Conservation (phyloP, 805 yeast genomes). For the Huiozyma sinensis region DNA sequence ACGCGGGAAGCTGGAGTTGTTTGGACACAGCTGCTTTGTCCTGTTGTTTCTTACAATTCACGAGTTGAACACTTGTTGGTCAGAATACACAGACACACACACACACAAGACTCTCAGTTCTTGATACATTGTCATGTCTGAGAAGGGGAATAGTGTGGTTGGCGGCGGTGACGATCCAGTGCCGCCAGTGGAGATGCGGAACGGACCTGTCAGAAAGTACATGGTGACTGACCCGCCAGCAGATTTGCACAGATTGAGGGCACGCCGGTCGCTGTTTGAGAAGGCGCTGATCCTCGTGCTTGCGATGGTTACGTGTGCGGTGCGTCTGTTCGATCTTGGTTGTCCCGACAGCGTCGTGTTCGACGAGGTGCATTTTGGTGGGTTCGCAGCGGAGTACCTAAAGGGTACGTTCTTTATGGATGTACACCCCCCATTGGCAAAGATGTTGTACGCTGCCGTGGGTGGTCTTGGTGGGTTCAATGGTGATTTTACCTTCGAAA, state of each 20-base stretch:
- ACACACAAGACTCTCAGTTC: too few species aligned
- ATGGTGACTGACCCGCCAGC: slow-evolving; percentile 42
- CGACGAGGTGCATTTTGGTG: slow-evolving; percentile 93
- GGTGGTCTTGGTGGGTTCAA: slow-evolving; percentile 58
- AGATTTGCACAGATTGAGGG: slow-evolving; percentile 32
- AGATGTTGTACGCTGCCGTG: slow-evolving; percentile 65
- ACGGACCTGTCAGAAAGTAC: slow-evolving; percentile 47
- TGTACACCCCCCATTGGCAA: slow-evolving; percentile 72
- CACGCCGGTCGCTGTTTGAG: slow-evolving; percentile 32
- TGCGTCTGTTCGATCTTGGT: slow-evolving; percentile 53
- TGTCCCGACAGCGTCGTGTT: slow-evolving; percentile 77
- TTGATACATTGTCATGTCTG: too few species aligned
- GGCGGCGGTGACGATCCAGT: slow-evolving; percentile 18
- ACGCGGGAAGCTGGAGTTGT: too few species aligned
- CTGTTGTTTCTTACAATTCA: too few species aligned
- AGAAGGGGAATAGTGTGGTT: too few species aligned
- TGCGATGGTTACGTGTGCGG: slow-evolving; percentile 39
- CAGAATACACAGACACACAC: too few species aligned
- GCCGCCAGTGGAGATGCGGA: slow-evolving; percentile 35
- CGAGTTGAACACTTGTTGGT: too few species aligned
- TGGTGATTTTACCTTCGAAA: slow-evolving; percentile 57
- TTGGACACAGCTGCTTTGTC: too few species aligned
- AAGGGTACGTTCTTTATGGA: slow-evolving; percentile 58
- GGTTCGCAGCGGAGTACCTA: slow-evolving; percentile 81
- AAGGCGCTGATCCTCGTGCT: slow-evolving; percentile 33